Percentiles rank a stretch among this genome's conserved stretches.
Evolutionary conservation across 352 stramenopile genomes (phyloP).

Genomic region (Phytophthora pluvialis): DNA sequence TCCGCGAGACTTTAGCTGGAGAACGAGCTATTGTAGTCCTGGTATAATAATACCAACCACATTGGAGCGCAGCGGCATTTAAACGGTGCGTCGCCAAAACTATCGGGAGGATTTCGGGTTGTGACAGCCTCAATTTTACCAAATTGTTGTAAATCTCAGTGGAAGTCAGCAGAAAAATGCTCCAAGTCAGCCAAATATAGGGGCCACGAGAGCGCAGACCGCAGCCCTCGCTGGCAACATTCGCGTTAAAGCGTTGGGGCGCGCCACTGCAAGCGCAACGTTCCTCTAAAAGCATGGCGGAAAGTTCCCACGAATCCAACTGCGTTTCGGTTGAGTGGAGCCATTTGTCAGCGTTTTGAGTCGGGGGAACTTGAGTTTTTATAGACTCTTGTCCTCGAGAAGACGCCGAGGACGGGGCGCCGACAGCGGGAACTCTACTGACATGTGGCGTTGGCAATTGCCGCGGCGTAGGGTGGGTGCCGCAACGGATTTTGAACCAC

Average conservation of each 20-base stretch:
- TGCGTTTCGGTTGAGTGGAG: constrained; percentile 2
- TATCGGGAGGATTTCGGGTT: too few relatives aligned
- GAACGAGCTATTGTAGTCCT: constrained; percentile 26
- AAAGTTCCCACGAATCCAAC: constrained; percentile 24
- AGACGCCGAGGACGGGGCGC: constrained; percentile 27
- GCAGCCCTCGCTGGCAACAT: constrained; percentile 37
- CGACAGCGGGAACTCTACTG: not conserved
- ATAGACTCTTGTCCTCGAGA: constrained; percentile 29
- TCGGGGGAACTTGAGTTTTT: constrained; percentile 25
- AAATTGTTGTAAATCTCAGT: constrained; percentile 8
- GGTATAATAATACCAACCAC: constrained; percentile 33
- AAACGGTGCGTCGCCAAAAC: constrained; percentile 9
- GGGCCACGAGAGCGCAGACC: not conserved
- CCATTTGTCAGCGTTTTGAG: constrained; percentile 25
- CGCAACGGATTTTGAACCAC: constrained; percentile 16
- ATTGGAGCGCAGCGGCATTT: constrained; percentile 17
- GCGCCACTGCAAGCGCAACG: constrained; percentile 16
- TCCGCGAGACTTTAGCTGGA: constrained; percentile 15
- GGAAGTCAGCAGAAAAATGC: constrained; percentile 13
- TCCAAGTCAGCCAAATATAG: constrained; percentile 13
- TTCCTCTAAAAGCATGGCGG: constrained; percentile 3
- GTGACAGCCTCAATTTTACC: constrained; percentile 20
- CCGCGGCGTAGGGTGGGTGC: not conserved
- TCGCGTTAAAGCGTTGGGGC: constrained; percentile 42
- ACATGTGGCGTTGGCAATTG: constrained; percentile 19